Percentiles rank a stretch among this genome's conserved stretches.
Evolutionary conservation across 768 basidiomycete species (phyloP).

Genomic region (Polyporus arcularius): DNA sequence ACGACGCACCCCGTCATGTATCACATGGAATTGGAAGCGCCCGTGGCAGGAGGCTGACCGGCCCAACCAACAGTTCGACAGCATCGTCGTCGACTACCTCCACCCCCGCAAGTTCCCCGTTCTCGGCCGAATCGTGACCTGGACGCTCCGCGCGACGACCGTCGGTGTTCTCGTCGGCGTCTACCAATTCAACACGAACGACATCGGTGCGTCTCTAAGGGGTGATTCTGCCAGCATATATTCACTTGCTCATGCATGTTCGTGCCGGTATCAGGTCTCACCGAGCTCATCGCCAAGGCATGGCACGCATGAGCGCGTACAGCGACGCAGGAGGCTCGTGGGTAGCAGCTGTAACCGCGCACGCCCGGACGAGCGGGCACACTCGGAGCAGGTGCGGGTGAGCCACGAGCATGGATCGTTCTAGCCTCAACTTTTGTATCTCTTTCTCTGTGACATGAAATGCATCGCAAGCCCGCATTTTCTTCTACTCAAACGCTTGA

Average conservation of each 20-base stretch:
- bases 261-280: conserved; percentile 59
- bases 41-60: conserved; percentile 1
- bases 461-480: conserved; percentile 4
- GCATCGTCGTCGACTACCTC: conserved; percentile 82
- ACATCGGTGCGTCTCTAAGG: conserved; percentile 71
- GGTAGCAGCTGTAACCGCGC: not conserved
- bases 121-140: conserved; percentile 66
- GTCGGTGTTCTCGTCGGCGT: conserved; percentile 84
- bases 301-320: conserved; percentile 67
- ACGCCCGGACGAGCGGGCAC: not conserved
- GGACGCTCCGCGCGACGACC: conserved; percentile 78
- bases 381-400: not conserved
- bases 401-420: not conserved
- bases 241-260: conserved; percentile 2
- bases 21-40: conserved; percentile 8
- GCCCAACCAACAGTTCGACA: conserved; percentile 61
- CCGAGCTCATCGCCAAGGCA: conserved; percentile 78
- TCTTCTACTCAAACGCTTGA: too few relatives aligned
- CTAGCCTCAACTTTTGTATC: conserved; percentile 5
- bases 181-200: conserved; percentile 98
- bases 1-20: not conserved
- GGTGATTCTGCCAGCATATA: not conserved
- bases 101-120: conserved; percentile 93
- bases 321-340: not conserved
- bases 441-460: conserved; percentile 9